Base-by-base conservation (phyloP, 148 eudicot species). In the Arbutus unedo region DNA sequence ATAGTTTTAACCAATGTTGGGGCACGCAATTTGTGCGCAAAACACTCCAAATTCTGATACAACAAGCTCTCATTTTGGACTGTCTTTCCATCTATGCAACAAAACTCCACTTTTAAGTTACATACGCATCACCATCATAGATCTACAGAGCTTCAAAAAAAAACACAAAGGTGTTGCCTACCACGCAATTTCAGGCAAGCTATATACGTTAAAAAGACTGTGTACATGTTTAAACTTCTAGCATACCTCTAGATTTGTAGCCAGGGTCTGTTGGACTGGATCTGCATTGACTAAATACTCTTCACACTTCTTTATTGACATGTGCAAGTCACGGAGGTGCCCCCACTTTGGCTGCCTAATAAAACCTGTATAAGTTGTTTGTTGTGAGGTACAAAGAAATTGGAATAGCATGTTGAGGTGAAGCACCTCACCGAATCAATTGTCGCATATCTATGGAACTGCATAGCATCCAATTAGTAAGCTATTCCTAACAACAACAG, bases 321-420 rank as follows among this genome's bases (percentile, higher is more conserved):
- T 74, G 76, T 90, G 92, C 41, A 90, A 82, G 83, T 88, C 88
- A n/a, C 87, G 84, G 21, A 90, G 82, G 86, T 90, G 92, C 38
- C 92, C 91, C 89, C 89, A 90, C 83, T 90, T 90, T 25, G 92
- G 91, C 86, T 90, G 88, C 51, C 88, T 83, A 15, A 82, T 75
- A 60, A 86, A 88, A 74, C 92, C 91, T 88, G 87, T 76, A 77
- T 44, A 77, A 75, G 47, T 23, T 16, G 21, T 45, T 5, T 62
- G 23, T 25, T 57, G 56, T 23, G 66, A 82, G 53, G n/a, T 21
- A 64, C 38, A 13, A 18, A 21, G 57, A 64, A 79, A 79, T 44
- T 8, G 5, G 45, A 51, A 64, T 47, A 18, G 73, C 3, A 47
- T 6, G 21, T 21, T 18, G 9, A 76, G 41, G 73, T 64, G 57